Conservation (phyloP, 306 rosid genomes). For the Psophocarpus tetragonolobus region DNA sequence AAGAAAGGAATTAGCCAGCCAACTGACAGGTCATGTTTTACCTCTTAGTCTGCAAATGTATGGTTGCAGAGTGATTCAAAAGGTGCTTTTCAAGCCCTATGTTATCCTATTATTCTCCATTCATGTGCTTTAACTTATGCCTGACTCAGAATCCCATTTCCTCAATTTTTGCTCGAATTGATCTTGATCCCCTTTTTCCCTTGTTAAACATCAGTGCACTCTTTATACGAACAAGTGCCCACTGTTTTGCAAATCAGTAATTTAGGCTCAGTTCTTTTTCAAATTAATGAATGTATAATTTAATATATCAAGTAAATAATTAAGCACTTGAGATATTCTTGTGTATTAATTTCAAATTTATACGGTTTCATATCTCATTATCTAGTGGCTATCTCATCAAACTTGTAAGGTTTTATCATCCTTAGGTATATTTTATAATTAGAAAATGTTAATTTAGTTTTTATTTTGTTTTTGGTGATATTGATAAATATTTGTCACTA, state of each 20-base stretch:
- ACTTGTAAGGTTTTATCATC: background rate
- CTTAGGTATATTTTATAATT: conserved; percentile 25
- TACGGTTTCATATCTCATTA: conserved; percentile 16
- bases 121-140: conserved; percentile 1
- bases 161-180: conserved; percentile 25
- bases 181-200: background rate
- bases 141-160: conserved; percentile 10
- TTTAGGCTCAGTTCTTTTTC: conserved; percentile 15
- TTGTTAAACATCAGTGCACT: background rate
- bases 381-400: conserved; percentile 3
- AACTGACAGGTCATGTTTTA: conserved; percentile 83
- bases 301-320: conserved; percentile 16
- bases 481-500: background rate
- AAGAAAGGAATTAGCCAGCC: conserved; percentile 78
- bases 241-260: background rate
- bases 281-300: conserved; percentile 18
- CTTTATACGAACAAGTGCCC: conserved; percentile 13
- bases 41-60: conserved; percentile 98
- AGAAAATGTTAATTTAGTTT: background rate
- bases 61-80: conserved; percentile 98
- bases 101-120: conserved; percentile 22
- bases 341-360: conserved; percentile 21
- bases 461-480: background rate
- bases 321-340: conserved; percentile 20
- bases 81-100: conserved; percentile 55